Conservation (phyloP, 2,329 filamentous ascomycete species). For the Venturia pyrina region DNA sequence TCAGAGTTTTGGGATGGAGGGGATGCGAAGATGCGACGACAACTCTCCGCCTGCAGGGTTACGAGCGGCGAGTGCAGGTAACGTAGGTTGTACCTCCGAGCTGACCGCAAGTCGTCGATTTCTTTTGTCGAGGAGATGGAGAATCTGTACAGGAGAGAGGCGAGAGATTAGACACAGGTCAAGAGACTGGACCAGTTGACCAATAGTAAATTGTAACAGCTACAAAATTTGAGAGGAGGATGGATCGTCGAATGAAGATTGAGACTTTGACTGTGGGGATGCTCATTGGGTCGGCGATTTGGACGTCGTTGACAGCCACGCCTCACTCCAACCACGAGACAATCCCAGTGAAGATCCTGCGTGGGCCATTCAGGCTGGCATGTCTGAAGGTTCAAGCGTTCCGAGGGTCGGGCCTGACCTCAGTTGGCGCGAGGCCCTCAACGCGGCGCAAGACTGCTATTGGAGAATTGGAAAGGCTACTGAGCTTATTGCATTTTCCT, state of each 20-base stretch:
- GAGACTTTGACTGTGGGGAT: neutral
- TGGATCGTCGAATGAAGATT: conserved; percentile 3
- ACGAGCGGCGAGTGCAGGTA: neutral
- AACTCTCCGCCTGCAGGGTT: conserved; percentile 2
- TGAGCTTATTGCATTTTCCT: conserved; percentile 9
- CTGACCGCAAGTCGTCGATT: conserved; percentile 9
- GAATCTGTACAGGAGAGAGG: neutral
- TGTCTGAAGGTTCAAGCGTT: neutral
- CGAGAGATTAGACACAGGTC: neutral
- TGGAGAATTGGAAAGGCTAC: neutral
- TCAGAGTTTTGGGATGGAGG: neutral
- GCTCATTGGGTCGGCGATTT: neutral
- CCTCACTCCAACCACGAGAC: neutral
- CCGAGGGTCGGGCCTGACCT: neutral
- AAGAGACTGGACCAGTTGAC: neutral
- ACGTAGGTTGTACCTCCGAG: neutral
- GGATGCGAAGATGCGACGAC: conserved; percentile 2
- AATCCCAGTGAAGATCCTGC: conserved; percentile 5
- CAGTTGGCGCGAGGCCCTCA: no score
- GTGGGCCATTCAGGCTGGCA: neutral
- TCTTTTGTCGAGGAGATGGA: neutral
- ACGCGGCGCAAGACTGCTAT: neutral
- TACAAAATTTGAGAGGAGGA: neutral
- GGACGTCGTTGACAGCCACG: no score
- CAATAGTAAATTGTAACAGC: conserved; percentile 6